Conservation (phyloP, 805 yeast genomes). For the Kuraishia molischiana region DNA sequence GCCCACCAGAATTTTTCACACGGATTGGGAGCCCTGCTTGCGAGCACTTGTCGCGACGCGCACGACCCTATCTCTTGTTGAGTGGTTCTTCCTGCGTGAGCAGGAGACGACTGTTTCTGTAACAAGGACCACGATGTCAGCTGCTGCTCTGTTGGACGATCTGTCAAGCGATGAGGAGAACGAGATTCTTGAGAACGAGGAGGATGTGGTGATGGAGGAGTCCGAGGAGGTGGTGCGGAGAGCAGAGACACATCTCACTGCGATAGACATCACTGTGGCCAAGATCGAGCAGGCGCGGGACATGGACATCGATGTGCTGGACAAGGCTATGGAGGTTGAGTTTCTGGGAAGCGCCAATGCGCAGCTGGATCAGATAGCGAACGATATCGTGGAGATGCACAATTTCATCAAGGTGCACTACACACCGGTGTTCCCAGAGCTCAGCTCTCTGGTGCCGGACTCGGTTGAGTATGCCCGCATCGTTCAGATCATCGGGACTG, state of each 20-base stretch:
- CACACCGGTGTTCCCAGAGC: constrained; percentile 57
- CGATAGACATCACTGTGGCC: constrained; percentile 11
- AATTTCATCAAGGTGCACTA: constrained; percentile 43
- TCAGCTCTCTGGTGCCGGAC: constrained; percentile 50
- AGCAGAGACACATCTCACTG: constrained; percentile 16
- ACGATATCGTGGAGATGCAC: constrained; percentile 42
- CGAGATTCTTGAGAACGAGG: not conserved
- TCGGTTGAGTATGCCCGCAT: constrained; percentile 53
- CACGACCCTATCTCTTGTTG: no score
- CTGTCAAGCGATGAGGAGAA: not conserved
- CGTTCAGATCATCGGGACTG: constrained; percentile 39
- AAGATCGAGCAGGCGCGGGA: constrained; percentile 18
- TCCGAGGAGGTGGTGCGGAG: constrained; percentile 7
- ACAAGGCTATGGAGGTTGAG: constrained; percentile 31
- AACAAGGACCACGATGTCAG: no score
- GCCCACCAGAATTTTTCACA: no score
- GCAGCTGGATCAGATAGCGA: constrained; percentile 39
- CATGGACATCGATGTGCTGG: constrained; percentile 14
- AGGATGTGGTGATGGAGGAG: not conserved
- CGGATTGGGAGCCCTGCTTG: no score
- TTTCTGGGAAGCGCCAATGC: constrained; percentile 46
- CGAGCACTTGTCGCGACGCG: no score
- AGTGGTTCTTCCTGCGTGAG: no score
- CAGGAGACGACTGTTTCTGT: no score
- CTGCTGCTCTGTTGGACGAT: not conserved